A percentile compares a stretch with the other conserved stretches of the same genome.
phyloP scores from a whole-genome alignment of 1,284 basidiomycete species.

The Singerocomus inundabilis region DNA sequence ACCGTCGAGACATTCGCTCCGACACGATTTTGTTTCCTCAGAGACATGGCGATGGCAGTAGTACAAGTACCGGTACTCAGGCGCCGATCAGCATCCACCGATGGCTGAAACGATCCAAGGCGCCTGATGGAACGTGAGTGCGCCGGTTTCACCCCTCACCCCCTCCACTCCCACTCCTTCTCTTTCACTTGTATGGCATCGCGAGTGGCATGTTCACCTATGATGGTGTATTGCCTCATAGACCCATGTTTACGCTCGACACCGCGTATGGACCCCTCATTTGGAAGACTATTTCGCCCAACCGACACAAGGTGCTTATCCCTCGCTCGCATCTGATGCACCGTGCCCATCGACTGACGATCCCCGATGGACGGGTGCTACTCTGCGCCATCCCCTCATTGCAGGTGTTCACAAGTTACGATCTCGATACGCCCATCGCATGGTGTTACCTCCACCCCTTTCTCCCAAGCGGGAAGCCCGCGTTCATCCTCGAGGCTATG shows the following conservation, averaged over 20 bases:
- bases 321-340: neutral
- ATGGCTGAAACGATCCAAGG: conserved; percentile 29
- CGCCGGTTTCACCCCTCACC: too few species aligned
- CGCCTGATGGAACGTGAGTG: conserved; percentile 25
- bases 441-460: conserved; percentile 20
- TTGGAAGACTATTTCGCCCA: conserved; percentile 25
- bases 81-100: conserved; percentile 21
- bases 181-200: neutral
- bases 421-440: conserved; percentile 25
- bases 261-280: conserved; percentile 25
- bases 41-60: neutral
- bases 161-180: too few species aligned
- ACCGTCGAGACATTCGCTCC: conserved; percentile 26
- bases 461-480: conserved; percentile 13
- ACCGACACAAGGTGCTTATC: conserved; percentile 22
- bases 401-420: conserved; percentile 26
- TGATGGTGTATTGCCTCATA: neutral
- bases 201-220: neutral
- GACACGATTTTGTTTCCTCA: conserved; percentile 29
- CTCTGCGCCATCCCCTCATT: too few species aligned
- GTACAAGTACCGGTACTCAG: neutral
- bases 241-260: conserved; percentile 21
- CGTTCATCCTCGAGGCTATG: conserved; percentile 21
- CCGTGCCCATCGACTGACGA: neutral
- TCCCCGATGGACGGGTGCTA: too few species aligned